Evolutionary conservation across 2,329 filamentous ascomycete species (phyloP).

Genomic region (Lasiodiplodia theobromae): DNA sequence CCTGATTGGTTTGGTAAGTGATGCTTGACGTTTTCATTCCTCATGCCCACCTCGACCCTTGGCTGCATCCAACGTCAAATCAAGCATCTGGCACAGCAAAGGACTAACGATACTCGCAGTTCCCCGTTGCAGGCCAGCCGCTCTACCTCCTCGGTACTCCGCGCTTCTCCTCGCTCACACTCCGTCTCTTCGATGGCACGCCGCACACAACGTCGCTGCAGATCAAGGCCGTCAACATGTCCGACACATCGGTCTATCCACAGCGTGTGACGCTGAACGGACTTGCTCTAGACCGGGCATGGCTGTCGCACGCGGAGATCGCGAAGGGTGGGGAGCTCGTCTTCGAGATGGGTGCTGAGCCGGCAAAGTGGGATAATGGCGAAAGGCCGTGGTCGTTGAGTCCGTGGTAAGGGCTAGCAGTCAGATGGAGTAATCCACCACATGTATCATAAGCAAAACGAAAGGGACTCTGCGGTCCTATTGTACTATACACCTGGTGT

Average conservation of each 20-base stretch:
- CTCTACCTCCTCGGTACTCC: conserved; percentile 57
- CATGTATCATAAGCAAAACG: not conserved
- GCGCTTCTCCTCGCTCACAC: conserved; percentile 50
- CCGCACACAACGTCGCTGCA: conserved; percentile 26
- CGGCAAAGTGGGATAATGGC: conserved; percentile 33
- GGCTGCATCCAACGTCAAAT: not conserved
- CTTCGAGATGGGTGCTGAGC: conserved; percentile 32
- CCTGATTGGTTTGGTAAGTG: conserved; percentile 51
- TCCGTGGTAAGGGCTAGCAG: conserved; percentile 2
- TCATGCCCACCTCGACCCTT: not conserved
- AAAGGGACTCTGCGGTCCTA: not conserved
- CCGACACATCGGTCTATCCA: conserved; percentile 31
- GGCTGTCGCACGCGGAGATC: conserved; percentile 28
- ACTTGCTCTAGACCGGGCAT: conserved; percentile 30
- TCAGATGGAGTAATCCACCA: not conserved
- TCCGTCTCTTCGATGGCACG: conserved; percentile 31
- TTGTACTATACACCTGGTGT: not conserved
- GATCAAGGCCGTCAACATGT: conserved; percentile 31
- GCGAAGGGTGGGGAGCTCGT: conserved; percentile 33
- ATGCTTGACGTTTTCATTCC: not conserved
- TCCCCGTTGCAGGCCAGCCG: conserved; percentile 57
- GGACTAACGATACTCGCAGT: conserved; percentile 32
- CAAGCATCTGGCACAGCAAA: not conserved
- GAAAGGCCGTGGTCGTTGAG: conserved; percentile 31
- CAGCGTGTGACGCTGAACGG: conserved; percentile 33